A percentile compares a stretch with the other conserved stretches of the same genome.
These are phyloP conservation scores for Acanthamoeba triangularis DNA, from an alignment of 208 protist species.

Conservation along the genomic window DNA sequence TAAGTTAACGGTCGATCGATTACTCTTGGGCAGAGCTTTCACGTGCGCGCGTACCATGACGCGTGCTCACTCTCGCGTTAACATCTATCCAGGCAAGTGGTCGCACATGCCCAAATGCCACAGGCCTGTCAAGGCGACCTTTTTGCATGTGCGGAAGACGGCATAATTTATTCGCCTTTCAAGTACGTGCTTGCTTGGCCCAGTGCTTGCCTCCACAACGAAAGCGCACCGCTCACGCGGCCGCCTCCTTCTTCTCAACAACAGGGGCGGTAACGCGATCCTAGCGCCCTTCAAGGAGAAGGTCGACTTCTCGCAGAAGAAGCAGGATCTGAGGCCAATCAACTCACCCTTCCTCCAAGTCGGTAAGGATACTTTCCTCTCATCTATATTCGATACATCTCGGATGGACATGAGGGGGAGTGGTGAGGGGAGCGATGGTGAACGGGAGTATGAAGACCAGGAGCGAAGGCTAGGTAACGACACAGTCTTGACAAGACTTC, in stretches of 20 bases:
- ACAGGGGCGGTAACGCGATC: slow-evolving; percentile 17
- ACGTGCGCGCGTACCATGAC: not conserved
- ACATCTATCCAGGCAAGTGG: not conserved
- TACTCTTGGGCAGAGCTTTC: not conserved
- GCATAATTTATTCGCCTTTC: slow-evolving; percentile 29
- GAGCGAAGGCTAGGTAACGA: not conserved
- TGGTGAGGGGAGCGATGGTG: not conserved
- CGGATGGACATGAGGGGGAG: not conserved
- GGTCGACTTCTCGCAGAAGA: slow-evolving; percentile 40
- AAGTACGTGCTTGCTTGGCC: not conserved
- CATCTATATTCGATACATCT: slow-evolving; percentile 24
- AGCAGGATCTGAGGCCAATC: slow-evolving; percentile 29
- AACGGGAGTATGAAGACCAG: not conserved
- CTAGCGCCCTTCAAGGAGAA: slow-evolving; percentile 18
- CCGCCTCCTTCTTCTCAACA: not conserved
- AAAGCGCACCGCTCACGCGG: not conserved
- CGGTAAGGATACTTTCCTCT: not conserved
- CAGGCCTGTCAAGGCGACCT: slow-evolving; percentile 15
- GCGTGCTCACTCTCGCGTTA: not conserved
- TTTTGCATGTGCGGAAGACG: slow-evolving; percentile 15
- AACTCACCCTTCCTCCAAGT: slow-evolving; percentile 31
- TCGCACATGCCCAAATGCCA: not conserved
- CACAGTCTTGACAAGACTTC: not conserved
- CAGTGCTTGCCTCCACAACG: not conserved
- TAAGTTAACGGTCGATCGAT: not conserved